Percentiles rank a stretch among this genome's conserved stretches.
phyloP scores from a whole-genome alignment of 1,284 basidiomycete genomes.

The Boletus smithii region DNA sequence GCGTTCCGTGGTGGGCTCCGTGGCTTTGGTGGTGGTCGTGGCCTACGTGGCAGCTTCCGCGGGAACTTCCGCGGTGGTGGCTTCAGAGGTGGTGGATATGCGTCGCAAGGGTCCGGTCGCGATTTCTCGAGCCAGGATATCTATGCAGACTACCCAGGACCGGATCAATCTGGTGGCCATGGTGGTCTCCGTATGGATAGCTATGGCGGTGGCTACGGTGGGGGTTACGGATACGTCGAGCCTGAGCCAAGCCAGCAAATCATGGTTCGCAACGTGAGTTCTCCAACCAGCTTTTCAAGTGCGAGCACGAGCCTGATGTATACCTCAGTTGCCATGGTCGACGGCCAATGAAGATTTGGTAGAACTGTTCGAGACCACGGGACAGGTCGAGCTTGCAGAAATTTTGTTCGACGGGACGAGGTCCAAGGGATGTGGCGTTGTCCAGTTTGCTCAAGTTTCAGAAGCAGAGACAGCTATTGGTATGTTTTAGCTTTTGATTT shows the following conservation, averaged over 20 bases:
- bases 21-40: constrained; percentile 42
- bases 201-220: constrained; percentile 37
- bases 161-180: constrained; percentile 58
- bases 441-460: constrained; percentile 84
- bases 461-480: constrained; percentile 94
- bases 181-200: constrained; percentile 49
- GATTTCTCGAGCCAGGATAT: constrained; percentile 77
- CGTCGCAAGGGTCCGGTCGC: constrained; percentile 54
- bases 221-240: constrained; percentile 36
- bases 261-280: constrained; percentile 92
- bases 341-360: constrained; percentile 99
- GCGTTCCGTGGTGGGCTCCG: constrained; percentile 63
- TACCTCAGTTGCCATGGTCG: constrained; percentile 86
- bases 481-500: constrained; percentile 33
- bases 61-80: constrained; percentile 53
- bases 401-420: constrained; percentile 89
- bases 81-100: constrained; percentile 54
- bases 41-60: constrained; percentile 46
- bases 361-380: constrained; percentile 97
- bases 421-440: constrained; percentile 91
- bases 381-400: constrained; percentile 90
- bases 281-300: neutral
- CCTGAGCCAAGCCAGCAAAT: constrained; percentile 93
- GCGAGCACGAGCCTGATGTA: neutral
- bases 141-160: constrained; percentile 80